These are phyloP conservation scores for Selenicereus undatus DNA, from an alignment of 148 eudicot genomes.

Conservation along the genomic window DNA sequence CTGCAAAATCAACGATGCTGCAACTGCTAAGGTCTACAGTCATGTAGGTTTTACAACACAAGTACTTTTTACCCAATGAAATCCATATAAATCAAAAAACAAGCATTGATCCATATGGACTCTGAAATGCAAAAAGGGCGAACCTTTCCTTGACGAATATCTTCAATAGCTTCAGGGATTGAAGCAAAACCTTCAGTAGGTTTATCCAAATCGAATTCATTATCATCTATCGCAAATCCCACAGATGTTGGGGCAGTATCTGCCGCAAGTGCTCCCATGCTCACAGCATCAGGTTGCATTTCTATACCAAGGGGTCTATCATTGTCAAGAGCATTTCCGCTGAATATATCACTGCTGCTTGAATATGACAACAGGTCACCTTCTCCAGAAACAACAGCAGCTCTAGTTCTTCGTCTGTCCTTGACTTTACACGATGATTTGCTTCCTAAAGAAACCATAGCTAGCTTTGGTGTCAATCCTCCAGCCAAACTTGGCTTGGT, in stretches of 20 bases:
- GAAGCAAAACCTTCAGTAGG: constrained; percentile 84
- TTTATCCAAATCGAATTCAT: constrained; percentile 68
- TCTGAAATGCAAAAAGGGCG: constrained; percentile 7
- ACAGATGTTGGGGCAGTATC: constrained; percentile 55
- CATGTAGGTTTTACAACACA: not conserved
- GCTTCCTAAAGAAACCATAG: constrained; percentile 27
- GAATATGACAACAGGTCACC: constrained; percentile 48
- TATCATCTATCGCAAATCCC: constrained; percentile 43
- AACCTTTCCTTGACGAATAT: constrained; percentile 94
- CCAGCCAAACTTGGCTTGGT: constrained; percentile 34
- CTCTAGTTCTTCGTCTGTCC: constrained; percentile 38
- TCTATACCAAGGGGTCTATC: constrained; percentile 52
- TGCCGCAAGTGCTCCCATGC: constrained; percentile 64
- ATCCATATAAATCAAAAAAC: not conserved
- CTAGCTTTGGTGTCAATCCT: constrained; percentile 36
- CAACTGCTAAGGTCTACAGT: constrained; percentile 4
- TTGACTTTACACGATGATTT: constrained; percentile 35
- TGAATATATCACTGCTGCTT: constrained; percentile 25
- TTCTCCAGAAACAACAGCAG: constrained; percentile 63
- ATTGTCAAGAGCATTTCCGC: constrained; percentile 24
- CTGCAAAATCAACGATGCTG: constrained; percentile 35
- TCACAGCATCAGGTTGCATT: constrained; percentile 55
- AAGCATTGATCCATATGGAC: not conserved
- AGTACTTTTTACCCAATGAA: not conserved
- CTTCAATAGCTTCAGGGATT: constrained; percentile 90